Conservation (phyloP, 2,329 filamentous ascomycete species). For the Monilinia fructicola region DNA sequence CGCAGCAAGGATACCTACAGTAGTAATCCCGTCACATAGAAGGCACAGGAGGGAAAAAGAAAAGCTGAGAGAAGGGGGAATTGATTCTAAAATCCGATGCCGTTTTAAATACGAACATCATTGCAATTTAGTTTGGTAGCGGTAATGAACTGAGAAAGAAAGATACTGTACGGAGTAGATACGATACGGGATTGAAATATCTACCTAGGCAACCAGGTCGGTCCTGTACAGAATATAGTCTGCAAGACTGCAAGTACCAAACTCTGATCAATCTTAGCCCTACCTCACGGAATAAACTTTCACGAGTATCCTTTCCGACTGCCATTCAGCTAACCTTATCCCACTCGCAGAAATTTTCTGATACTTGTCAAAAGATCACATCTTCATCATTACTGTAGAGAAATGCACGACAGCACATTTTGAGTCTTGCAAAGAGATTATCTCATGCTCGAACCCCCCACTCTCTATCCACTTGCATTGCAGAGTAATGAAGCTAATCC, state of each 20-base stretch:
- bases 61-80: neutral
- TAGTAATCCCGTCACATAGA: neutral
- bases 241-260: no score
- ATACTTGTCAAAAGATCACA: neutral
- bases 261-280: neutral
- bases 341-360: neutral
- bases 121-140: neutral
- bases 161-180: neutral
- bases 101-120: neutral
- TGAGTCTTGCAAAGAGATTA: constrained; percentile 18
- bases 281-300: neutral
- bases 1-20: constrained; percentile 5
- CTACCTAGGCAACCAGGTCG: neutral
- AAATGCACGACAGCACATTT: constrained; percentile 2
- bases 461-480: constrained; percentile 1
- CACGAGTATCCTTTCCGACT: neutral
- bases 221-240: no score
- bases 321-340: neutral
- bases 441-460: constrained; percentile 7
- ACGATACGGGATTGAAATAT: neutral
- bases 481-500: constrained; percentile 2
- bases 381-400: neutral
- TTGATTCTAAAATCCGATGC: constrained; percentile 2
- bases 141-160: neutral
- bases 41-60: neutral